A percentile compares a stretch with the other conserved stretches of the same genome.
These are phyloP conservation scores for Venturia oleaginea DNA, from an alignment of 2,329 filamentous ascomycete genomes.

Conservation along the genomic window DNA sequence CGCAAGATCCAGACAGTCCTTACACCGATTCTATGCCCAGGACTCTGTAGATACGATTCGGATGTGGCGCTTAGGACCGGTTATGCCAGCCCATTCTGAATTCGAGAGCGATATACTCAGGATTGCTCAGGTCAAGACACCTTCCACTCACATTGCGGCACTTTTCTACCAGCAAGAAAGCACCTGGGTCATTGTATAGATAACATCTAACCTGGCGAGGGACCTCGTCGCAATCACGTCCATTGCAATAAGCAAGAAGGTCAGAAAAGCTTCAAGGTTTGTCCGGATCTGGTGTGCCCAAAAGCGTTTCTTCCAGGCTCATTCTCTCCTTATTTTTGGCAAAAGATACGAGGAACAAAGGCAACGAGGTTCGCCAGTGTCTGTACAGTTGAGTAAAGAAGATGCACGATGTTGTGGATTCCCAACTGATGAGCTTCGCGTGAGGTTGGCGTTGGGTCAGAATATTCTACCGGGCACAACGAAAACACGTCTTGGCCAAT, in stretches of 20 bases:
- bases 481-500: neutral
- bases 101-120: too few relatives aligned
- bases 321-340: neutral
- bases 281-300: neutral
- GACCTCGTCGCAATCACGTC: neutral
- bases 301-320: neutral
- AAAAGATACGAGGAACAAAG: neutral
- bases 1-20: neutral
- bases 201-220: neutral
- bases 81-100: too few relatives aligned
- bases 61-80: too few relatives aligned
- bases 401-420: neutral
- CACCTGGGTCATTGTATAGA: neutral
- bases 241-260: slow-evolving; percentile 1
- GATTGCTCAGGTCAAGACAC: too few relatives aligned
- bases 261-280: neutral
- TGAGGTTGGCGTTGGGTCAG: neutral
- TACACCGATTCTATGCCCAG: too few relatives aligned
- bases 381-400: neutral
- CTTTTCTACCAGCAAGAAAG: neutral
- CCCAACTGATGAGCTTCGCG: neutral
- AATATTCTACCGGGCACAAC: neutral
- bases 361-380: neutral
- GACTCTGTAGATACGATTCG: too few relatives aligned
- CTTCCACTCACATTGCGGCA: too few relatives aligned